Percentiles rank a stretch among this genome's conserved stretches.
Conservation (phyloP, 2,329 filamentous ascomycete species). For the Fusarium dimerum region DNA sequence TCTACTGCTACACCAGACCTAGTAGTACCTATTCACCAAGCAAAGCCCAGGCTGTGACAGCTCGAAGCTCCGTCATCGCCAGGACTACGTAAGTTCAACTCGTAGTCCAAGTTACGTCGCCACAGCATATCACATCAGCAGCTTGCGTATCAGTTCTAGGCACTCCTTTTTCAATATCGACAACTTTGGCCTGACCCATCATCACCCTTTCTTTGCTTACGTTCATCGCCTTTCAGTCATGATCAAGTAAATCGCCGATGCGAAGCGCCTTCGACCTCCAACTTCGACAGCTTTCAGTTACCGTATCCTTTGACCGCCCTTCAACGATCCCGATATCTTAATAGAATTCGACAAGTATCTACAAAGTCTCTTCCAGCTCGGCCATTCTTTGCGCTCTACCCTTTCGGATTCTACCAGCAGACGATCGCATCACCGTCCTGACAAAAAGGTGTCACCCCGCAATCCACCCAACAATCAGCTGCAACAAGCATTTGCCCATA, state of each 20-base stretch:
- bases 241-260: neutral
- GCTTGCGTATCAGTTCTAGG: conserved; percentile 8
- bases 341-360: neutral
- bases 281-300: neutral
- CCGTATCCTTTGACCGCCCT: neutral
- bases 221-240: neutral
- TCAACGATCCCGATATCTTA: neutral
- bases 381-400: neutral
- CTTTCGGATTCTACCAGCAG: neutral
- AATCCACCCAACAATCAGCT: conserved; percentile 2
- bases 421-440: neutral
- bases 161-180: neutral
- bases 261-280: neutral
- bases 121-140: conserved; percentile 18
- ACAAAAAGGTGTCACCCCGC: conserved; percentile 15
- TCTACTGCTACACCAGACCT: neutral
- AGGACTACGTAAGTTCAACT: conserved; percentile 25
- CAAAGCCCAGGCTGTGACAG: neutral
- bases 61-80: conserved; percentile 17
- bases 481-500: neutral
- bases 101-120: conserved; percentile 8
- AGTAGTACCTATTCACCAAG: neutral
- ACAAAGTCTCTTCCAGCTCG: neutral
- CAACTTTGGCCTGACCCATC: neutral
- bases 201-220: neutral